Conservation (phyloP, 148 eudicot genomes). For the Rhododendron molle region DNA sequence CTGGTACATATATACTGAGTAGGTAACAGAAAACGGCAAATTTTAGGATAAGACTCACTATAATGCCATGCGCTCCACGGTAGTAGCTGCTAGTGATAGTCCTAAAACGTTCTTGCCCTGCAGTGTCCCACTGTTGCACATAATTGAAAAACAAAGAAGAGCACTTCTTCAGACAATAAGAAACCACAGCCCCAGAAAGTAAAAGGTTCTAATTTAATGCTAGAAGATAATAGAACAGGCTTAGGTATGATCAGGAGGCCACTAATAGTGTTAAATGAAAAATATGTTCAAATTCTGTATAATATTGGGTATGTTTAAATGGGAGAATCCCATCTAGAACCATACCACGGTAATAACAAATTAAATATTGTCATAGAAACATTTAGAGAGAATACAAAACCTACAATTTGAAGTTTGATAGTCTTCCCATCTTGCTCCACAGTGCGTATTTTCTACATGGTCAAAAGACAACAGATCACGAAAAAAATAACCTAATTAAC, state of each 20-base stretch:
- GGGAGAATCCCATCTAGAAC: background rate
- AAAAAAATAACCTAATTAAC: background rate
- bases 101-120: constrained; percentile 40
- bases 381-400: background rate
- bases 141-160: background rate
- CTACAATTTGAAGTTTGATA: constrained; percentile 52
- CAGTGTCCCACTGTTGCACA: constrained; percentile 34
- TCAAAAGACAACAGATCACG: background rate
- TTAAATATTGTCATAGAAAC: background rate
- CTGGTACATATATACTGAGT: background rate
- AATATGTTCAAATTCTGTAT: background rate
- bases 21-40: background rate
- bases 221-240: background rate
- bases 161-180: background rate
- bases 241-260: background rate
- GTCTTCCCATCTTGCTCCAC: constrained; percentile 59
- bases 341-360: background rate
- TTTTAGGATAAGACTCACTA: constrained; percentile 21
- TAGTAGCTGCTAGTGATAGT: constrained; percentile 45
- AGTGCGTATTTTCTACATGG: constrained; percentile 47
- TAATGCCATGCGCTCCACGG: constrained; percentile 48
- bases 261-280: background rate
- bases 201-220: background rate
- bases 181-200: background rate
- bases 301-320: background rate